These are phyloP conservation scores for Uronychia setigera DNA, from an alignment of 73 alveolate genomes.

Conservation along the genomic window DNA sequence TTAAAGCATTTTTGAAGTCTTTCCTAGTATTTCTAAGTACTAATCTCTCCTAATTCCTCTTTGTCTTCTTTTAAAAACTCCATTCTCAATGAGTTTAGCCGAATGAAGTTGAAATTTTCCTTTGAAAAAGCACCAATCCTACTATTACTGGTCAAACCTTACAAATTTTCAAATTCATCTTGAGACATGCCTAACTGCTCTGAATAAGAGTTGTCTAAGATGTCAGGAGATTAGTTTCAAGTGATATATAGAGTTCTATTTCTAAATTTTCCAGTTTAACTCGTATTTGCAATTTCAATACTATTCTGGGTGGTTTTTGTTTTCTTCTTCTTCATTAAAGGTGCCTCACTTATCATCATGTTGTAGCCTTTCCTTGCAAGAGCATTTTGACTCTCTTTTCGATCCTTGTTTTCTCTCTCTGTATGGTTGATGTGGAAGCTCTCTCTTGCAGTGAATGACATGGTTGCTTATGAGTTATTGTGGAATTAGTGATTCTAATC, in stretches of 20 bases:
- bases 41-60: neutral
- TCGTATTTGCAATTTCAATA: neutral
- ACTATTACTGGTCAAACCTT: neutral
- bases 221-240: neutral
- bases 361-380: neutral
- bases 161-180: neutral
- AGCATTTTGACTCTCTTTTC: neutral
- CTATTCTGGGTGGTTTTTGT: neutral
- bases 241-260: neutral
- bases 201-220: neutral
- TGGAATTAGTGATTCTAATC: neutral
- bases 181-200: neutral
- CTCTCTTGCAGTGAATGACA: too few species aligned
- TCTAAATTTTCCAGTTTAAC: neutral
- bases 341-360: neutral
- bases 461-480: too few species aligned
- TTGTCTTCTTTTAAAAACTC: neutral
- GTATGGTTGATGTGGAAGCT: too few species aligned
- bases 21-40: neutral
- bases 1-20: neutral
- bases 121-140: neutral
- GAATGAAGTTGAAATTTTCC: neutral
- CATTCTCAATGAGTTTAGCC: neutral
- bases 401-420: neutral
- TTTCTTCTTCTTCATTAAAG: neutral